phyloP scores from a whole-genome alignment of 768 basidiomycete genomes.

The Panus rudis region DNA sequence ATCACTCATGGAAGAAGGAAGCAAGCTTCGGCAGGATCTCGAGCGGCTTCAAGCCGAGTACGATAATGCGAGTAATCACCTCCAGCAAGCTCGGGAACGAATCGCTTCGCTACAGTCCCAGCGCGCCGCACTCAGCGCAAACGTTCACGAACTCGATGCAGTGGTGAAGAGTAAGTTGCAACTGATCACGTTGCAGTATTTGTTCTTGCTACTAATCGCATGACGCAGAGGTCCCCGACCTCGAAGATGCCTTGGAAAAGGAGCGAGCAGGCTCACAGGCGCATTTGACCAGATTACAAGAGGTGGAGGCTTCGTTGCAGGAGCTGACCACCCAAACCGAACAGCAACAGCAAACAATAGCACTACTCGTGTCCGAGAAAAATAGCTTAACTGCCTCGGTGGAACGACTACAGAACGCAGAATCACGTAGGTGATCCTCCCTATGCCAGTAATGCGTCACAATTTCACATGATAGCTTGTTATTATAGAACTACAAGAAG shows the following conservation, averaged over 20 bases:
- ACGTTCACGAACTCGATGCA: slow-evolving; percentile 24
- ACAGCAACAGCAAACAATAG: slow-evolving; percentile 34
- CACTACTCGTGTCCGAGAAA: slow-evolving; percentile 33
- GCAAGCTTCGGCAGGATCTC: slow-evolving; percentile 4
- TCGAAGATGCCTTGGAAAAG: no score
- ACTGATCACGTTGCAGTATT: no score
- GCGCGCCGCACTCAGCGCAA: slow-evolving; percentile 25
- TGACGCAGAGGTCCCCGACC: no score
- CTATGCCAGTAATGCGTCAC: neutral
- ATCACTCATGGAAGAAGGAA: slow-evolving; percentile 3
- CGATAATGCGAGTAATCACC: slow-evolving; percentile 11
- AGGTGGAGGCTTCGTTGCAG: slow-evolving; percentile 14
- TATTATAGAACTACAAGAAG: slow-evolving; percentile 17
- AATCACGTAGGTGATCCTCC: slow-evolving; percentile 18
- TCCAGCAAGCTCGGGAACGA: slow-evolving; percentile 30
- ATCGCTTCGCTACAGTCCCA: slow-evolving; percentile 33
- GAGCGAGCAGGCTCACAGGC: no score
- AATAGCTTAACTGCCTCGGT: slow-evolving; percentile 23
- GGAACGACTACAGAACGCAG: slow-evolving; percentile 24
- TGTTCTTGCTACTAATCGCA: no score
- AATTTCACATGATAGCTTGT: neutral
- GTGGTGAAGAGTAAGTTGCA: slow-evolving; percentile 25
- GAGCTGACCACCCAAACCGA: slow-evolving; percentile 14
- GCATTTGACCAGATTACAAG: slow-evolving; percentile 12
- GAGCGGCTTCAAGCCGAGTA: slow-evolving; percentile 12